Conservation (phyloP, 140 eudicot genomes). For the Bidens hawaiensis region DNA sequence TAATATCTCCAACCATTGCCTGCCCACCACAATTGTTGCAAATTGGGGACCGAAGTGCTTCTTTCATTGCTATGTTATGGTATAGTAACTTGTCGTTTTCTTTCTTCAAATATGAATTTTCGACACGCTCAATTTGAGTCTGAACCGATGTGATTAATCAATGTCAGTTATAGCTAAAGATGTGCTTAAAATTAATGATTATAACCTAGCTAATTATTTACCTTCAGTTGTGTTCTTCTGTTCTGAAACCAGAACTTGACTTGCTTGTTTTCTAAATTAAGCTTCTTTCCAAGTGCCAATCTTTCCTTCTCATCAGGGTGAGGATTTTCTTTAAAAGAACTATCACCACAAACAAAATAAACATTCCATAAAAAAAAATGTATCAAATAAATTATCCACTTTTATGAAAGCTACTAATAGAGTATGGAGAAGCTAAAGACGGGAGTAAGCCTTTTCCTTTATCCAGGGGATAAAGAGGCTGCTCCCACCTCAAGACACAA, state of each 20-base stretch:
- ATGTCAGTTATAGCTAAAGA: not conserved
- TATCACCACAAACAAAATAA: conserved; percentile 9
- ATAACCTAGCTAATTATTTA: not conserved
- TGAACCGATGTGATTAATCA: conserved; percentile 10
- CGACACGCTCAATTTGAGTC: conserved; percentile 72
- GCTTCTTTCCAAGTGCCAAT: conserved; percentile 56
- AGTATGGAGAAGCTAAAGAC: no score
- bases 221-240: conserved; percentile 81
- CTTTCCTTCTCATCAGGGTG: conserved; percentile 85
- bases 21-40: conserved; percentile 69
- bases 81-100: conserved; percentile 62
- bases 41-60: conserved; percentile 53
- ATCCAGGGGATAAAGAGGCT: no score
- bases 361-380: conserved; percentile 4
- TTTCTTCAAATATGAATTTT: conserved; percentile 52
- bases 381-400: no score
- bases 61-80: conserved; percentile 66
- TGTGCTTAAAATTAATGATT: no score
- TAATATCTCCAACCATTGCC: conserved; percentile 63
- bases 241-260: conserved; percentile 88
- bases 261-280: conserved; percentile 59
- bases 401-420: no score
- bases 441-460: no score
- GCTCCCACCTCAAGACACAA: not conserved
- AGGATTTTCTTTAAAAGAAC: conserved; percentile 64